phyloP scores from a whole-genome alignment of 306 rosid species.

The Ormosia semicastrata region DNA sequence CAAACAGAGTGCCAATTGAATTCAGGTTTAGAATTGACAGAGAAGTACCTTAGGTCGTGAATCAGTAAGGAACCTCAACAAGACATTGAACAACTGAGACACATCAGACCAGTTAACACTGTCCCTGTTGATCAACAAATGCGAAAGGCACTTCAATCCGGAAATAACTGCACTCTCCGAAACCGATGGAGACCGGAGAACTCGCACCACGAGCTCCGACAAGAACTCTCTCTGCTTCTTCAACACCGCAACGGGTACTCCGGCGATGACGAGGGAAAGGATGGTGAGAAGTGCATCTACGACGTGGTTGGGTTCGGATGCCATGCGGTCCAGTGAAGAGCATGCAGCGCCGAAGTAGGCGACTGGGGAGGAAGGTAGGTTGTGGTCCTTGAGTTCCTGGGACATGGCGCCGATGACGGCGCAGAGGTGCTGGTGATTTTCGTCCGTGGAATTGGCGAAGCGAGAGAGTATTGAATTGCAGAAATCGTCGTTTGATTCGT shows the following conservation, averaged over 20 bases:
- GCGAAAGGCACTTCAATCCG: slow-evolving; percentile 75
- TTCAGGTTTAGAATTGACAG: neutral
- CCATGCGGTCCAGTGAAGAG: slow-evolving; percentile 59
- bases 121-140: slow-evolving; percentile 50
- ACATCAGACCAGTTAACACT: slow-evolving; percentile 61
- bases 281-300: slow-evolving; percentile 66
- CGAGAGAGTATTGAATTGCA: slow-evolving; percentile 64
- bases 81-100: slow-evolving; percentile 48
- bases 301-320: slow-evolving; percentile 49
- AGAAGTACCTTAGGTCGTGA: slow-evolving; percentile 63
- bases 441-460: slow-evolving; percentile 52
- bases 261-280: slow-evolving; percentile 49
- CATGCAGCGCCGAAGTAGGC: slow-evolving; percentile 71
- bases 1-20: neutral
- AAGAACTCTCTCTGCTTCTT: slow-evolving; percentile 51
- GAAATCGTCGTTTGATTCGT: slow-evolving; percentile 35
- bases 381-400: slow-evolving; percentile 74
- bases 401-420: slow-evolving; percentile 78
- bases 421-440: slow-evolving; percentile 68
- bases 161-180: slow-evolving; percentile 35
- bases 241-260: slow-evolving; percentile 42
- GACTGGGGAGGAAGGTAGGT: slow-evolving; percentile 48
- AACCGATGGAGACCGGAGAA: slow-evolving; percentile 34
- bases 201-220: slow-evolving; percentile 49
- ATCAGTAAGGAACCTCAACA: slow-evolving; percentile 63